Percentiles rank a stretch among this genome's conserved stretches.
These are phyloP conservation scores for Suhomyces prunicola DNA, from an alignment of 805 yeast species.

Conservation along the genomic window DNA sequence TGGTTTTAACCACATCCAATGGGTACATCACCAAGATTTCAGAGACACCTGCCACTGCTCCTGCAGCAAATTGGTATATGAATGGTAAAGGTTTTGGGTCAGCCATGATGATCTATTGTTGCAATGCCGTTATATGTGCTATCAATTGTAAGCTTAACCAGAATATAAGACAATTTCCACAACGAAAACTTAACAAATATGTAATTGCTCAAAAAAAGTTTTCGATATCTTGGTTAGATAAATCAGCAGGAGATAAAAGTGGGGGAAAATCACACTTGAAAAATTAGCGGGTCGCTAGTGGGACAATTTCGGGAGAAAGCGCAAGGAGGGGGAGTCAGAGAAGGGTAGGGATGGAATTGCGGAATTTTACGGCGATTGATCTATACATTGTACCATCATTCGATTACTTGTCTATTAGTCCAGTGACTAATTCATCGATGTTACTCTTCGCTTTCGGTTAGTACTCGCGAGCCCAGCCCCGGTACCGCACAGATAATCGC, in stretches of 20 bases:
- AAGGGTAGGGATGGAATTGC: background rate
- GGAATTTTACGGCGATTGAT: background rate
- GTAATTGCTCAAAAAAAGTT: background rate
- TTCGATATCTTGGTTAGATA: background rate
- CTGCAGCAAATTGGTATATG: slow-evolving; percentile 84
- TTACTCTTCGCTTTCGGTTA: background rate
- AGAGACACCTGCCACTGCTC: slow-evolving; percentile 96
- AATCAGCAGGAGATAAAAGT: background rate
- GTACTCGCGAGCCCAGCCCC: background rate
- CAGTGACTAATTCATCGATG: background rate
- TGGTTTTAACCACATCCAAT: slow-evolving; percentile 92
- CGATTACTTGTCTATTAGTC: background rate
- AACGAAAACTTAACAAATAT: background rate
- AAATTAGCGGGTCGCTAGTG: background rate
- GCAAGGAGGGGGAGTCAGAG: background rate
- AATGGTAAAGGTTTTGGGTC: slow-evolving; percentile 57
- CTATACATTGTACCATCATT: background rate
- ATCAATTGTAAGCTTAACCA: background rate
- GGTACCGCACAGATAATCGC: background rate
- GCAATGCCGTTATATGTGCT: background rate
- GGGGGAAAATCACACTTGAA: background rate
- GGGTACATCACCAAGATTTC: slow-evolving; percentile 96
- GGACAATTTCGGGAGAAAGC: background rate
- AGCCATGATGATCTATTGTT: background rate
- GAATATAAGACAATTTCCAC: background rate